Conservation (phyloP, 345 rosid species). For the Populus deltoides region DNA sequence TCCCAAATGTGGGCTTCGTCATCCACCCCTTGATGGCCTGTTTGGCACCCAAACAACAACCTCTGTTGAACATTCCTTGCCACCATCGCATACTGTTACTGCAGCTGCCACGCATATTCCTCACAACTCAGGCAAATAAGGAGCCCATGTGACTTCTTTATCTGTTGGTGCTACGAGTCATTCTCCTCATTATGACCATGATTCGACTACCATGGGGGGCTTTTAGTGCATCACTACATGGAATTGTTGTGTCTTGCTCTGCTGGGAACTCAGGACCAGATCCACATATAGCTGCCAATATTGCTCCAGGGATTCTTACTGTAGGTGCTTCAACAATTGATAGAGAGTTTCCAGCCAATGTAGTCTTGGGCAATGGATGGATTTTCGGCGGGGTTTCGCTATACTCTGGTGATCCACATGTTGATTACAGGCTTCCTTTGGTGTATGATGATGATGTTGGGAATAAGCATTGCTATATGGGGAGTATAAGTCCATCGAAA, state of each 20-base stretch:
- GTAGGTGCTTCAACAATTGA: conserved; percentile 88
- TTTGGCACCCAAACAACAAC: too few relatives aligned
- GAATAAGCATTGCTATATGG: conserved; percentile 32
- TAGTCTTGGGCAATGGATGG: conserved; percentile 57
- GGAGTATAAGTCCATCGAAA: conserved; percentile 10
- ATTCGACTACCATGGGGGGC: conserved; percentile 86
- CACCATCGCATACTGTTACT: too few relatives aligned
- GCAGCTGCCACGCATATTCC: too few relatives aligned
- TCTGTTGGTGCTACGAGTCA: conserved; percentile 74
- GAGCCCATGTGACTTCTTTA: conserved; percentile 75
- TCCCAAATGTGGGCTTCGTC: too few relatives aligned
- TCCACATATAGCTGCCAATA: conserved; percentile 62
- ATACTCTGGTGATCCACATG: conserved; percentile 50
- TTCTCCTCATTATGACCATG: conserved; percentile 64
- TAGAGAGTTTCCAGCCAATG: conserved; percentile 80
- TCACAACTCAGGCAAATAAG: conserved; percentile 6
- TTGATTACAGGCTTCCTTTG: conserved; percentile 41
- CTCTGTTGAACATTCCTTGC: too few relatives aligned
- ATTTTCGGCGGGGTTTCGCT: conserved; percentile 62
- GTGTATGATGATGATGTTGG: conserved; percentile 69
- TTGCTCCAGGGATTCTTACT: conserved; percentile 90
- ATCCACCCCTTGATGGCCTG: too few relatives aligned
- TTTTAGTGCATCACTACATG: conserved; percentile 61
- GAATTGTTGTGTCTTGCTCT: conserved; percentile 76
- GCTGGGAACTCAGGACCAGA: conserved; percentile 92